Base-by-base conservation (phyloP, 2,329 filamentous ascomycete genomes). In the Phialocephala subalpina region DNA sequence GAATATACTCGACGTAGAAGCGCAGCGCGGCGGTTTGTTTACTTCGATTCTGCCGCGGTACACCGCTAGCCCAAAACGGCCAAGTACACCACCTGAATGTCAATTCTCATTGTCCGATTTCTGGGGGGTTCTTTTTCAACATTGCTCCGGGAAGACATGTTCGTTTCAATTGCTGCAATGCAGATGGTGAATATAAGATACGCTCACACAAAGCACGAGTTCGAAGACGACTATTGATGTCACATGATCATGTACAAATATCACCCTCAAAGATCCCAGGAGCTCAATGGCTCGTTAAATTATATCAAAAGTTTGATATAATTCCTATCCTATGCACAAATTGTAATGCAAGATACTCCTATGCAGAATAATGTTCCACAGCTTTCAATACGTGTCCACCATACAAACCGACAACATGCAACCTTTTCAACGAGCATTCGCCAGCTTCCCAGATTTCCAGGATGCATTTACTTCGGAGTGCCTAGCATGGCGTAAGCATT, bases 221-320 rank as follows among this genome's bases (percentile, higher is more conserved):
- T 45, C 2, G 20, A n/a, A 45, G 42, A 45, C 3, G n/a, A 45
- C n/a, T 16, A 14, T 42, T 2, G n/a, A 49, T 7, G 11, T 22
- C 45, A 49, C 45, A 49, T 49, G 45, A 49, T 25, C 45, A 22
- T 49, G 7, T 14, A 4, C 16, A 42, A 42, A 6, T 5, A 42
- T 11, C 40, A 42, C n/a, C 8, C 20, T 22, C n/a, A 49, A 1
- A 25, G 18, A 6, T 47, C 29, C 4, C 29, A 33, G 29, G 29
- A 33, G 29, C 29, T 25, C n/a, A 49, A 22, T 20, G 18, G 20
- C 11, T 25, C 45, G 45, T 49, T 18, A 49, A 49, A 11, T 7
- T 49, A 49, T 22, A 69, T 64, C 65, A 67, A 69, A 65, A 70
- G 52, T 61, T 64, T 67, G 69, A 70, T 69, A 70, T 69, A 67